These are phyloP conservation scores for Allium sativum DNA, from an alignment of 106 monocot species.

Conservation along the genomic window DNA sequence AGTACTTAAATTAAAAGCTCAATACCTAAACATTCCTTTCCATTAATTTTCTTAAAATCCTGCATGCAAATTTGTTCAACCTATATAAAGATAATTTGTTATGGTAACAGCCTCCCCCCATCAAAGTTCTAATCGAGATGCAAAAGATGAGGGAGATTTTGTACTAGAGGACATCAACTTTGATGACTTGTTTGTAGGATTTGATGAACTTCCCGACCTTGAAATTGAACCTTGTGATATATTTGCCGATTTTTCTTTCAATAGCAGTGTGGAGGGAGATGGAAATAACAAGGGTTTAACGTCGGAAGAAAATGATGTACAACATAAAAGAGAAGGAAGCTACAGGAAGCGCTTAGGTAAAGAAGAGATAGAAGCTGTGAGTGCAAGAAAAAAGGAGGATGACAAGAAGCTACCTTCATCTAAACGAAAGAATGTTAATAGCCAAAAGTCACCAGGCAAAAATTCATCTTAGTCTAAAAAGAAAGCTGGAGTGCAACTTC, in stretches of 20 bases:
- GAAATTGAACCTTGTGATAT: conserved; percentile 1
- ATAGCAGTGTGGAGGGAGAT: neutral
- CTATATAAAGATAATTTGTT: neutral
- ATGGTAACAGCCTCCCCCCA: conserved; percentile 16
- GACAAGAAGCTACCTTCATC: neutral
- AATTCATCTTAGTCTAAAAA: conserved; percentile 2
- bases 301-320: too few relatives aligned
- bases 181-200: conserved; percentile 6
- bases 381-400: conserved; percentile 11
- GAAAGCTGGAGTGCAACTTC: conserved; percentile 5
- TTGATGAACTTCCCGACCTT: conserved; percentile 9
- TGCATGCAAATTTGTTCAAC: neutral
- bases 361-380: conserved; percentile 10
- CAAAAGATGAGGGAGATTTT: neutral
- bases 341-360: neutral
- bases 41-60: neutral
- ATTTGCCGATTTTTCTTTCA: conserved; percentile 8
- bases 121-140: neutral
- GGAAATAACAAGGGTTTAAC: too few relatives aligned
- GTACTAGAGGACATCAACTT: conserved; percentile 11
- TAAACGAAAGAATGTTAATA: too few relatives aligned
- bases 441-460: too few relatives aligned
- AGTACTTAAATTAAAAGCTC: neutral
- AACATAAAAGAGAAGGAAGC: too few relatives aligned
- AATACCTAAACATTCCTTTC: too few relatives aligned